Evolutionary conservation across 768 basidiomycete genomes (phyloP).

Genomic region (Tylopilus cervinicoccineus): DNA sequence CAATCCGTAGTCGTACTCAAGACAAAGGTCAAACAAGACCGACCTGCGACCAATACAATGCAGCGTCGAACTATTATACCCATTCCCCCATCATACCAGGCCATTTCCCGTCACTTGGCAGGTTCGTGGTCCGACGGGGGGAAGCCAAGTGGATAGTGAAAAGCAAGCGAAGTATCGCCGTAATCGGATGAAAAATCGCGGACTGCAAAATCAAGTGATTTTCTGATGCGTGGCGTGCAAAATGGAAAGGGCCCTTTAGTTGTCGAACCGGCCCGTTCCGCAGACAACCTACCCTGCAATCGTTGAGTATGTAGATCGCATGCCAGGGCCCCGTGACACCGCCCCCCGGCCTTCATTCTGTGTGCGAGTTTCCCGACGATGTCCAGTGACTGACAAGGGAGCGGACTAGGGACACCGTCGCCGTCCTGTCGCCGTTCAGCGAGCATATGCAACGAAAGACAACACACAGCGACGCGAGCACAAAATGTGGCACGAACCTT

Average conservation of each 20-base stretch:
- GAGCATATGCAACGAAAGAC: slow-evolving; percentile 1
- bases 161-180: too few species aligned
- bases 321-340: neutral
- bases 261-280: slow-evolving; percentile 1
- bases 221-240: neutral
- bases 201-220: slow-evolving; percentile 2
- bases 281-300: slow-evolving; percentile 5
- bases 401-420: neutral
- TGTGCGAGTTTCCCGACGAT: slow-evolving; percentile 2
- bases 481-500: neutral
- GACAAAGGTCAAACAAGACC: neutral
- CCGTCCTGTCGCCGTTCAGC: neutral
- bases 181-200: slow-evolving; percentile 3
- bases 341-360: slow-evolving; percentile 1
- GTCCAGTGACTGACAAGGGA: neutral
- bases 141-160: too few species aligned
- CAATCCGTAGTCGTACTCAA: neutral
- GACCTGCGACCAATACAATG: neutral
- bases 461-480: neutral
- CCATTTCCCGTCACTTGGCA: neutral
- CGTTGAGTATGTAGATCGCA: neutral
- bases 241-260: neutral
- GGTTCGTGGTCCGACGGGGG: neutral
- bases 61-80: too few species aligned
- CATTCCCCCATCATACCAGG: neutral